Conservation (phyloP, 2,329 filamentous ascomycete species). For the Fusarium zealandicum region DNA sequence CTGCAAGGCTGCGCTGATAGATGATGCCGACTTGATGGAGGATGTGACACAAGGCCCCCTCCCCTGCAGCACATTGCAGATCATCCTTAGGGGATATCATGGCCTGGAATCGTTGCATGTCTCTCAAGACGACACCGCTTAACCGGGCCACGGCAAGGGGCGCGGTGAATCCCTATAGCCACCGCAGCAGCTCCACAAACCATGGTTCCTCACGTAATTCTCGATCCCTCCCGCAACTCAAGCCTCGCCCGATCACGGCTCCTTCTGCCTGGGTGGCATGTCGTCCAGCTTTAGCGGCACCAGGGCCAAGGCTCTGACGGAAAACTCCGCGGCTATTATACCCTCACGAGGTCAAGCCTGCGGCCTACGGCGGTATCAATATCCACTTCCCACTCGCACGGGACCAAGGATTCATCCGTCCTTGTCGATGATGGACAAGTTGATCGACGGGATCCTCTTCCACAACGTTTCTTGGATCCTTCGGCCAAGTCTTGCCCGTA, state of each 20-base stretch:
- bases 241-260: slow-evolving; percentile 27
- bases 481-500: neutral
- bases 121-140: neutral
- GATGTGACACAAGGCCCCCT: slow-evolving; percentile 38
- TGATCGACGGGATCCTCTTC: slow-evolving; percentile 35
- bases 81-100: slow-evolving; percentile 36
- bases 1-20: slow-evolving; percentile 33
- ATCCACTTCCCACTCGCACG: slow-evolving; percentile 16
- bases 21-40: slow-evolving; percentile 23
- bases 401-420: slow-evolving; percentile 29
- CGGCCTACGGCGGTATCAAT: slow-evolving; percentile 19
- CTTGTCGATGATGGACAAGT: slow-evolving; percentile 18
- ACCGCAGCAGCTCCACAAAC: slow-evolving; percentile 13
- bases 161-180: slow-evolving; percentile 8
- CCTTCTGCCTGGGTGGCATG: slow-evolving; percentile 19
- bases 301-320: slow-evolving; percentile 9
- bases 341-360: slow-evolving; percentile 25
- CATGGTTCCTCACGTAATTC: slow-evolving; percentile 20
- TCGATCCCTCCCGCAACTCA: slow-evolving; percentile 30
- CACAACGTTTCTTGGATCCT: slow-evolving; percentile 26
- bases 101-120: slow-evolving; percentile 5
- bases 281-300: neutral
- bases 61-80: slow-evolving; percentile 39
- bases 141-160: slow-evolving; percentile 12
- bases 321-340: slow-evolving; percentile 20